Percentiles rank a stretch among this genome's conserved stretches.
Evolutionary conservation across 164 flowering plant species (phyloP).

Genomic region (Nymphaea thermarum): DNA sequence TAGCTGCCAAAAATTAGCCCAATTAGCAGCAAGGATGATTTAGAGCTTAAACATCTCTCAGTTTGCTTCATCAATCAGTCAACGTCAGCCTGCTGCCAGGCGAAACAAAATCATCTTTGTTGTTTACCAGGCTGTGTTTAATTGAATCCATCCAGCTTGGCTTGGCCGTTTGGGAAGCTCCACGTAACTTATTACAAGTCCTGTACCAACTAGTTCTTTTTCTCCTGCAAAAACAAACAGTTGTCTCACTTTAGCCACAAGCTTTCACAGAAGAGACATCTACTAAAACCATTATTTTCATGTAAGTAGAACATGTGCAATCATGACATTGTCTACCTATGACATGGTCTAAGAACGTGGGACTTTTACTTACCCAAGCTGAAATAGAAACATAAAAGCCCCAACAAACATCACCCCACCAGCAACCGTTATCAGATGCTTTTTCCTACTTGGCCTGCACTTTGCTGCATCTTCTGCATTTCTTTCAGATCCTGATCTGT

Average conservation of each 20-base stretch:
- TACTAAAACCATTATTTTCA: too few relatives aligned
- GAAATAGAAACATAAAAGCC: constrained; percentile 21
- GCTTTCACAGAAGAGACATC: too few relatives aligned
- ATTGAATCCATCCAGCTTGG: constrained; percentile 9
- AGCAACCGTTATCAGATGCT: constrained; percentile 24
- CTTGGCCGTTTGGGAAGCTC: not conserved
- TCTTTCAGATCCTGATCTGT: constrained; percentile 4
- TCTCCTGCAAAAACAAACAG: constrained; percentile 10
- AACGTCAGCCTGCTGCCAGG: constrained; percentile 21
- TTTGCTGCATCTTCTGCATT: not conserved
- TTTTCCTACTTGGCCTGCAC: constrained; percentile 9
- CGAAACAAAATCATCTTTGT: constrained; percentile 11
- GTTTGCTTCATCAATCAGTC: constrained; percentile 2
- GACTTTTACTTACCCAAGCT: constrained; percentile 24
- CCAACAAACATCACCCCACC: constrained; percentile 38
- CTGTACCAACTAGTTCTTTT: constrained; percentile 8
- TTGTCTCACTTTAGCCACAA: not conserved
- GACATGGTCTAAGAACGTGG: not conserved
- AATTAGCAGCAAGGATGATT: too few relatives aligned
- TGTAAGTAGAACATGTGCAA: too few relatives aligned
- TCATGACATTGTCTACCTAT: too few relatives aligned
- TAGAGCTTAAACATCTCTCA: not conserved
- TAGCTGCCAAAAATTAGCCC: not conserved
- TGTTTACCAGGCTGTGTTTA: constrained; percentile 1
- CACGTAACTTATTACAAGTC: not conserved